These are phyloP conservation scores for Nectriaceae sp. DNA, from an alignment of 2,329 filamentous ascomycete genomes.

Conservation along the genomic window DNA sequence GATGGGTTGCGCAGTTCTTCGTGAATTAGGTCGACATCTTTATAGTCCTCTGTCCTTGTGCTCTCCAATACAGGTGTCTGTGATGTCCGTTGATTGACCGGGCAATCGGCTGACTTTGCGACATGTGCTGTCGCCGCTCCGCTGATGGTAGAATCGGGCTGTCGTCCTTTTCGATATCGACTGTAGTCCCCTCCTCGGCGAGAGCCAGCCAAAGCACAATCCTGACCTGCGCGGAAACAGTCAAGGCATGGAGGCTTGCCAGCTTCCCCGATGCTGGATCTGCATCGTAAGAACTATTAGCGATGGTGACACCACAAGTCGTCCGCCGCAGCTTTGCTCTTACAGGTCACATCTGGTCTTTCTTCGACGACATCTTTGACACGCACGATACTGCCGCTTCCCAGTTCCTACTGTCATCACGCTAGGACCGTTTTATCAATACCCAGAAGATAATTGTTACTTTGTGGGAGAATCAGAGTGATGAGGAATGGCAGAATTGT, in stretches of 20 bases:
- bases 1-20: conserved; percentile 16
- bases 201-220: not conserved
- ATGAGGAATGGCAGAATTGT: not conserved
- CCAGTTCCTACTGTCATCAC: conserved; percentile 14
- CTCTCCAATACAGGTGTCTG: not conserved
- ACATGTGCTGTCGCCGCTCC: not conserved
- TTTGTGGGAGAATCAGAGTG: not conserved
- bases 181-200: not conserved
- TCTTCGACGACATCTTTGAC: conserved; percentile 13
- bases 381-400: conserved; percentile 11
- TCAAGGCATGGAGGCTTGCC: not conserved
- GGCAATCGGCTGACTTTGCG: not conserved
- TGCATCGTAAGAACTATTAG: too few relatives aligned
- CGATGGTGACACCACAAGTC: too few relatives aligned
- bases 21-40: conserved; percentile 1
- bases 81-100: not conserved
- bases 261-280: not conserved
- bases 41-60: not conserved
- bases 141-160: not conserved
- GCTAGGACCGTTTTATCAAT: not conserved
- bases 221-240: too few relatives aligned
- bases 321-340: too few relatives aligned
- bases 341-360: conserved; percentile 19
- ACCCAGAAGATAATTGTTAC: not conserved
- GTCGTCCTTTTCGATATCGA: not conserved